Evolutionary conservation across 2,329 filamentous ascomycete species (phyloP).

Genomic region (Dissoconium aciculare): DNA sequence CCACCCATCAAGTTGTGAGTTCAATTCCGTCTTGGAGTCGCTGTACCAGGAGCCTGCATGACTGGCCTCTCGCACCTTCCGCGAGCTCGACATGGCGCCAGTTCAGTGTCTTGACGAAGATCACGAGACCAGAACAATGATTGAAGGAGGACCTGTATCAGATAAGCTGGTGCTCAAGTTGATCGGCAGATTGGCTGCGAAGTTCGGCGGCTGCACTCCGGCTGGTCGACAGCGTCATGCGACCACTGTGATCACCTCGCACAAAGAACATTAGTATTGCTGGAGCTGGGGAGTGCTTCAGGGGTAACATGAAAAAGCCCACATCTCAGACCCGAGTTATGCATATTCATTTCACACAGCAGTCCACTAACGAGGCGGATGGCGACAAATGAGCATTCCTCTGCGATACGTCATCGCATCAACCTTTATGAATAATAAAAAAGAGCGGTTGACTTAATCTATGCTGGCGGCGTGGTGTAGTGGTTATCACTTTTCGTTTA

Average conservation of each 20-base stretch:
- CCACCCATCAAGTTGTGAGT: constrained; percentile 56
- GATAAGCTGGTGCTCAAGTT: neutral
- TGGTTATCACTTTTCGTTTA: neutral
- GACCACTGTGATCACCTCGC: no score
- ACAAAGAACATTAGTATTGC: no score
- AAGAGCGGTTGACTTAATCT: constrained; percentile 1
- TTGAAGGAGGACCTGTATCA: neutral
- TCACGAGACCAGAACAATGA: neutral
- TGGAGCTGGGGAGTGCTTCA: no score
- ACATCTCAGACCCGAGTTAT: no score
- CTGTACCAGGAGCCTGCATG: constrained; percentile 89
- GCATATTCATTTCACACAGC: no score
- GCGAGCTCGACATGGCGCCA: constrained; percentile 12
- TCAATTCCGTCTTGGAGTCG: constrained; percentile 43
- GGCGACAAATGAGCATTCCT: no score
- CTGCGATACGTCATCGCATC: no score
- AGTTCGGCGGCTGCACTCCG: no score
- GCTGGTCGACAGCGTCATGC: no score
- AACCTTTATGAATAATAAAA: neutral
- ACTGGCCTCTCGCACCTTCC: constrained; percentile 41
- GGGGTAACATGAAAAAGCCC: no score
- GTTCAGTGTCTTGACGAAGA: neutral
- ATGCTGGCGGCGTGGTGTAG: constrained; percentile 1
- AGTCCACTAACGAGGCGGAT: no score
- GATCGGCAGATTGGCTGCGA: no score